A percentile compares a stretch with the other conserved stretches of the same genome.
phyloP scores from a whole-genome alignment of 2,329 filamentous ascomycete genomes.

The Cordyceps pruinosa region DNA sequence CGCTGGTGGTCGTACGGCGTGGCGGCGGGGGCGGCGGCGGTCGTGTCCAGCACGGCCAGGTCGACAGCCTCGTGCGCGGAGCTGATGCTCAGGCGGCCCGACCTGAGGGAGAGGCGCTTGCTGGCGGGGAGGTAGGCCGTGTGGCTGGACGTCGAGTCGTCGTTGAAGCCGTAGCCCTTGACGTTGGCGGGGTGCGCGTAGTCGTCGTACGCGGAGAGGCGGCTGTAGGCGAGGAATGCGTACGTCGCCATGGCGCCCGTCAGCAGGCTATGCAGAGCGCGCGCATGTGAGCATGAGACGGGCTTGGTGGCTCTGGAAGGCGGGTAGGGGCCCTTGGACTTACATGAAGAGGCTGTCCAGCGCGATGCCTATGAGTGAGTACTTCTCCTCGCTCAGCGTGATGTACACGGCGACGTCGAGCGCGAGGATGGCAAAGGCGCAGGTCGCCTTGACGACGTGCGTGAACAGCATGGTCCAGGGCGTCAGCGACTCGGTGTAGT shows the following conservation, averaged over 20 bases:
- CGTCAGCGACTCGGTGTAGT: conserved; percentile 43
- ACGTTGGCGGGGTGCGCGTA: conserved; percentile 43
- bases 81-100: conserved; percentile 25
- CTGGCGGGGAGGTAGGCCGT: conserved; percentile 21
- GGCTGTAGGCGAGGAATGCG: conserved; percentile 39
- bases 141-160: conserved; percentile 23
- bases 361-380: conserved; percentile 41
- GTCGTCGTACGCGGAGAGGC: conserved; percentile 42
- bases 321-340: conserved; percentile 17
- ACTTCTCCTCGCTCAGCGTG: conserved; percentile 36
- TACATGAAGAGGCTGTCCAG: conserved; percentile 45
- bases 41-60: no score
- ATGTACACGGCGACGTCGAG: conserved; percentile 47
- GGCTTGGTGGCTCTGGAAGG: neutral
- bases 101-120: conserved; percentile 21
- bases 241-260: conserved; percentile 40
- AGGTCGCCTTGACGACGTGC: conserved; percentile 42
- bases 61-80: conserved; percentile 20
- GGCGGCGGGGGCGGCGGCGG: neutral
- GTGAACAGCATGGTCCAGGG: conserved; percentile 48
- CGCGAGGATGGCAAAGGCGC: conserved; percentile 39
- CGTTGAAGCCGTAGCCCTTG: conserved; percentile 41
- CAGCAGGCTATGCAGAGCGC: conserved; percentile 29
- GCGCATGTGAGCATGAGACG: conserved; percentile 10
- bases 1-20: conserved; percentile 37